Evolutionary conservation across 306 rosid genomes (phyloP), one percentile per base, ranked within the genome.

Genomic region (Acacia crassicarpa): DNA sequence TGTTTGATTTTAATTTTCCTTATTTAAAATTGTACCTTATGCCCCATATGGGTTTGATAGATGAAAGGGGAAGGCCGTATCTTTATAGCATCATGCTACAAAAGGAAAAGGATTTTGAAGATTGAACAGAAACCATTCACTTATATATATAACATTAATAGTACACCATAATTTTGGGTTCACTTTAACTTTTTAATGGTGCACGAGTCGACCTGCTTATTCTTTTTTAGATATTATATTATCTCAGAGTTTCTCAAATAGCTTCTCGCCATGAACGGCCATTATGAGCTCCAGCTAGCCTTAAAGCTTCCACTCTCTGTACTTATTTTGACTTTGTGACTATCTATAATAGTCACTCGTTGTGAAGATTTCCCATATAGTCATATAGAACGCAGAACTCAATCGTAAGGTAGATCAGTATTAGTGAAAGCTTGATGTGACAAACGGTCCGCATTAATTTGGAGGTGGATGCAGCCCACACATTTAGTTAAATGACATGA

Each of bases 51-150:
- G 6, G 35, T 14, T 27, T 30, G 41, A 30, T 63, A 8, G n/a
- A 63, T 63, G 3, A 11, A 65, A 81, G 23, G 35, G 75, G 61
- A 11, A 35, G 22, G 61, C 43, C 67, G 79, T 9, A 49, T 81
- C 74, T 61, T 63, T 14, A 53, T 32, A 9, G 48, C 58, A 35
- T 30, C 44, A 65, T 66, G 33, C 69, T 30, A 30, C 14, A 13
- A 59, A 74, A 40, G 66, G 67, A 56, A 17, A 49, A 58, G 72
- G 43, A 67, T 35, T 72, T 67, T 1, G 23, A 48, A 76, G 78
- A 81, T 41, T 68, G 58, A 83, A 86, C 73, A 78, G 74, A 87
- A 67, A 51, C 89, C 87, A 54, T 81, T 67, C 82, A 74, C 1
- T 1, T 74, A 73, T 72, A 11, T 15, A 32, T 11, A 84, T 8